Conservation (phyloP, 1,139 yeast species). For the Geotrichum aggregatum region DNA sequence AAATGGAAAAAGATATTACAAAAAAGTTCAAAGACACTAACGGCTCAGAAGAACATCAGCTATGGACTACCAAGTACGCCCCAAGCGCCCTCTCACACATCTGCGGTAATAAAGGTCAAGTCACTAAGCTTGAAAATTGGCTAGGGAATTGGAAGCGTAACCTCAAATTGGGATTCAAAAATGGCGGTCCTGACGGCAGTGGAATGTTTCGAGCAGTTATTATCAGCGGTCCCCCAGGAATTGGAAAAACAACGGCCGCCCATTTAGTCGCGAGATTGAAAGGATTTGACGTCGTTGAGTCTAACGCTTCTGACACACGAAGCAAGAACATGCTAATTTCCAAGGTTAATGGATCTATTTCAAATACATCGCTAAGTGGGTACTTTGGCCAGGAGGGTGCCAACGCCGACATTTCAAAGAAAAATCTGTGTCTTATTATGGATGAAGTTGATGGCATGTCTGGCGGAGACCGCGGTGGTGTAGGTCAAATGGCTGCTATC, state of each 20-base stretch:
- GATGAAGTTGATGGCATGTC: constrained; percentile 99
- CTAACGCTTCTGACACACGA: constrained; percentile 92
- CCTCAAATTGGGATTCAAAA: constrained; percentile 53
- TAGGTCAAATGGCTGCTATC: constrained; percentile 86
- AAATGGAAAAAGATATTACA: constrained; percentile 42
- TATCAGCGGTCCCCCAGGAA: constrained; percentile 91
- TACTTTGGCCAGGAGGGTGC: constrained; percentile 45
- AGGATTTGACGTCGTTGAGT: constrained; percentile 78
- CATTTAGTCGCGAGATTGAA: constrained; percentile 77
- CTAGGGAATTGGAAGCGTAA: constrained; percentile 68
- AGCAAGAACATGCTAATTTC: constrained; percentile 70
- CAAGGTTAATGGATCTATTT: constrained; percentile 65
- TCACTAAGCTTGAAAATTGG: constrained; percentile 67
- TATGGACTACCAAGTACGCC: constrained; percentile 94
- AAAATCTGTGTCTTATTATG: constrained; percentile 80
- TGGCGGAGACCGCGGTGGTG: constrained; percentile 98
- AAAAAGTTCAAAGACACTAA: constrained; percentile 28
- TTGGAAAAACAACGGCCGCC: constrained; percentile 93
- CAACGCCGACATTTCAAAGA: constrained; percentile 34
- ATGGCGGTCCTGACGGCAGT: constrained; percentile 52
- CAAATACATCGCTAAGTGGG: constrained; percentile 80
- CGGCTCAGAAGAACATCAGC: constrained; percentile 20
- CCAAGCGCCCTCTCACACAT: constrained; percentile 71
- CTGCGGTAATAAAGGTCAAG: constrained; percentile 84
- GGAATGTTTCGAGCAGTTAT: constrained; percentile 75